Conservation (phyloP, 176 grass and related monocot genomes). For the Calamus simplicifolius region DNA sequence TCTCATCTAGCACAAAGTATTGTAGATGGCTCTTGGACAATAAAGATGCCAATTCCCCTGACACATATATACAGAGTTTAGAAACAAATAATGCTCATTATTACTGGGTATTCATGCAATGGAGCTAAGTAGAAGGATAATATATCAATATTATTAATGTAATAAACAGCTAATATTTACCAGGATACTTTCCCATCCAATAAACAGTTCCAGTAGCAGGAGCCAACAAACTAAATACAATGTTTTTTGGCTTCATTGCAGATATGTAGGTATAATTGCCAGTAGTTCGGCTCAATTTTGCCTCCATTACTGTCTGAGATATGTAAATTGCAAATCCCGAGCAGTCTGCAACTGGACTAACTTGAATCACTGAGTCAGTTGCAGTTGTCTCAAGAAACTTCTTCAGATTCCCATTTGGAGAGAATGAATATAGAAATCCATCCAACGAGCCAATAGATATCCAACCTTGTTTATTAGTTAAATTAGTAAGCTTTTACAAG, state of each 20-base stretch:
- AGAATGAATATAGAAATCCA: constrained; percentile 67
- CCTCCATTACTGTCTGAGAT: constrained; percentile 46
- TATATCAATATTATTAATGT: constrained; percentile 8
- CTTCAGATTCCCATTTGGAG: constrained; percentile 45
- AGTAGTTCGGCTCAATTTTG: constrained; percentile 38
- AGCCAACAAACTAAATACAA: constrained; percentile 55
- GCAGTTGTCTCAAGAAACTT: constrained; percentile 50
- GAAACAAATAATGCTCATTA: too few species aligned
- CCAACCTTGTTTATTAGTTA: constrained; percentile 50
- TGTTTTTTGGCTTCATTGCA: constrained; percentile 31
- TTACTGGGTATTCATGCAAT: too few species aligned
- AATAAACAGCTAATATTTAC: constrained; percentile 17
- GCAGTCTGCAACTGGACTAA: constrained; percentile 57
- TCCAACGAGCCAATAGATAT: constrained; percentile 77
- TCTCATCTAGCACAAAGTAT: constrained; percentile 51
- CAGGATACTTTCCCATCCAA: constrained; percentile 63
- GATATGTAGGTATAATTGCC: constrained; percentile 47
- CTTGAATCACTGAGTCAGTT: constrained; percentile 46
- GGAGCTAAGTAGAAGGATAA: not conserved
- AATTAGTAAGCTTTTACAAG: constrained; percentile 1
- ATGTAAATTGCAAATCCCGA: constrained; percentile 61
- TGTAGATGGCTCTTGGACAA: constrained; percentile 39
- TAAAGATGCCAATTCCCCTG: constrained; percentile 61
- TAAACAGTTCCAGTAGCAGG: constrained; percentile 67
- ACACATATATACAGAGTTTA: constrained; percentile 4